Evolutionary conservation across 2,329 filamentous ascomycete species (phyloP), one percentile per base, ranked within the genome.

Genomic region (Scedosporium aurantiacum): DNA sequence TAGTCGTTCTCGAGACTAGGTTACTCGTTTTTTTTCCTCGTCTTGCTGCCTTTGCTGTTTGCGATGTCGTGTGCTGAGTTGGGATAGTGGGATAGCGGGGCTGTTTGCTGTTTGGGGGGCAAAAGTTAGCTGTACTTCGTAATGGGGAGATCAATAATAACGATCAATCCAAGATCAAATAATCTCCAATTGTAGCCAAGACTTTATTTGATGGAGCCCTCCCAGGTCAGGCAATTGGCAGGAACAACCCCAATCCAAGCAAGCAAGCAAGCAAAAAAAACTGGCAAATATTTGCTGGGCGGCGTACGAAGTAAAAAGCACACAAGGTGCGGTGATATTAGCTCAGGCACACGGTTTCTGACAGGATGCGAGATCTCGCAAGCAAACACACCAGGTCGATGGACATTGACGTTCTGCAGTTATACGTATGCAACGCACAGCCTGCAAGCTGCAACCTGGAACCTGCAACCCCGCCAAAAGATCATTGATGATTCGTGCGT

Each of bases 211-310:
- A 12, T 21, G 23, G 47, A 14, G 21, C 21, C n/a, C 23, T 52
- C 23, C n/a, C n/a, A 25, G 10, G 57, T 60, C 41, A 60, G 57
- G 57, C 57, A 43, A 45, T 60, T 60, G 57, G 57, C 43, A 60
- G 57, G 57, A 60, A 27, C 57, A 18, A 59, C 14, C 25, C 47
- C 3, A 52, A n/a, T 21, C 23, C 23, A 21, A 52, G n/a, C 25
- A 8, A 52, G 23, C 8, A n/a, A n/a, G n/a, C 5, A 18, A 18
- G n/a, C 5, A 47, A 47, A 47, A 7, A 25, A 21, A 52, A 25
- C 5, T 2, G 28, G 28, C 28, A 32, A 32, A 32, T 32, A 32
- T 32, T 32, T 32, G 28, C 28, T 32, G 28, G 28, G 28, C 28
- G 7, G 28, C 28, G 7, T 32, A 52, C n/a, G 5, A 14, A 25